A percentile compares a stretch with the other conserved stretches of the same genome.
Evolutionary conservation across 2,329 filamentous ascomycete genomes (phyloP).

Genomic region (Aspergillus candidus): DNA sequence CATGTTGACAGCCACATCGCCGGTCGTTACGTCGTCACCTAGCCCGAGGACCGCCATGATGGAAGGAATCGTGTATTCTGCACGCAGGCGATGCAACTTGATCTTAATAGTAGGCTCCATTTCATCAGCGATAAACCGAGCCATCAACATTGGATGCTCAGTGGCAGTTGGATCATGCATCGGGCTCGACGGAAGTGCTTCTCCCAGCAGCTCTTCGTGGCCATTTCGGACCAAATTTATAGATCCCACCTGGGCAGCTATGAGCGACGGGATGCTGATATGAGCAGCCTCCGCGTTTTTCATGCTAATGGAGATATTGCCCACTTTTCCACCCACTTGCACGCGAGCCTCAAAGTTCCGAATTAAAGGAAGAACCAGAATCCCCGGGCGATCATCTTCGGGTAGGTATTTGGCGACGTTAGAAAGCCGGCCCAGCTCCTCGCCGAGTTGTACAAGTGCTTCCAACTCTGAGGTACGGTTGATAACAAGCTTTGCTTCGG

Average conservation of each 20-base stretch:
- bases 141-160: slow-evolving; percentile 64
- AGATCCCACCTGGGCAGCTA: slow-evolving; percentile 67
- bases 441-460: slow-evolving; percentile 63
- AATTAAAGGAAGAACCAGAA: slow-evolving; percentile 67
- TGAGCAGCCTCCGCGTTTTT: slow-evolving; percentile 66
- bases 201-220: slow-evolving; percentile 65
- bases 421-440: slow-evolving; percentile 75
- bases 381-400: slow-evolving; percentile 86
- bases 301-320: slow-evolving; percentile 54
- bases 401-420: slow-evolving; percentile 91
- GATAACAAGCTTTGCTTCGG: slow-evolving; percentile 57
- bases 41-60: slow-evolving; percentile 73
- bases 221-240: slow-evolving; percentile 59
- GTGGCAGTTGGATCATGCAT: slow-evolving; percentile 12
- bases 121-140: slow-evolving; percentile 86
- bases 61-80: slow-evolving; percentile 86
- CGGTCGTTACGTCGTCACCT: slow-evolving; percentile 58
- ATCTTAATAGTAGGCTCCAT: slow-evolving; percentile 86
- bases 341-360: slow-evolving; percentile 57
- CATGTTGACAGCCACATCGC: slow-evolving; percentile 69
- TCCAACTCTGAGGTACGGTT: slow-evolving; percentile 59
- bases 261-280: slow-evolving; percentile 74
- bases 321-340: slow-evolving; percentile 63
- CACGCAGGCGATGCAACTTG: slow-evolving; percentile 72
- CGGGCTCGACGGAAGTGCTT: slow-evolving; percentile 41